phyloP scores from a whole-genome alignment of 345 rosid genomes.

The Arabidopsis thaliana region DNA sequence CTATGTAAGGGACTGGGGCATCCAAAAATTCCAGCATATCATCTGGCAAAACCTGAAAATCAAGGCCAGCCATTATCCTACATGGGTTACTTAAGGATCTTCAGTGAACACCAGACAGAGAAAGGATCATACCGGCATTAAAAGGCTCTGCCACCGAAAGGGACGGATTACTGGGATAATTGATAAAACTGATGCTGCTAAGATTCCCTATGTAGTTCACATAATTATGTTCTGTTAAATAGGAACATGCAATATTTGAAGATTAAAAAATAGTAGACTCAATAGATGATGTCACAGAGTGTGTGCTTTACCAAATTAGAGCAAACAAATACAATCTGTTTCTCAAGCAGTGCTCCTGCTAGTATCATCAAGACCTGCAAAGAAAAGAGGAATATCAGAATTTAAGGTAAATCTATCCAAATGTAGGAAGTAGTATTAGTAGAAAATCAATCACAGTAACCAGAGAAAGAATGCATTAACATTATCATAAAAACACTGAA shows the following conservation, averaged over 20 bases:
- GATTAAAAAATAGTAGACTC: neutral
- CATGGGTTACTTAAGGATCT: neutral
- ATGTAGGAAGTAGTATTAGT: neutral
- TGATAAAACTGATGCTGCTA: constrained; percentile 82
- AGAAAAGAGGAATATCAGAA: constrained; percentile 14
- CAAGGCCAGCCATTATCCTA: constrained; percentile 26
- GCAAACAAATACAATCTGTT: constrained; percentile 86
- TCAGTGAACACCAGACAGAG: neutral
- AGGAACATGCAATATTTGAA: neutral
- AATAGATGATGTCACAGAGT: constrained; percentile 1
- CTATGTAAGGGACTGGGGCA: constrained; percentile 95
- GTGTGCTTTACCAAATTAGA: constrained; percentile 78
- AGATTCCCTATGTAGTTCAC: constrained; percentile 65
- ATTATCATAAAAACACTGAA: constrained; percentile 13
- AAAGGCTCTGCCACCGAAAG: constrained; percentile 92
- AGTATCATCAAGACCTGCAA: constrained; percentile 77
- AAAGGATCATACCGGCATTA: constrained; percentile 76
- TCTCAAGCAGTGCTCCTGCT: constrained; percentile 88
- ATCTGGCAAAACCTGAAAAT: constrained; percentile 85
- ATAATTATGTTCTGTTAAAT: neutral
- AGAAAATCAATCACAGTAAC: neutral
- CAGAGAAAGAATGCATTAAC: neutral
- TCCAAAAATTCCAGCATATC: constrained; percentile 96
- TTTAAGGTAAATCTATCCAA: neutral
- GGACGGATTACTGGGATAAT: constrained; percentile 84